These are phyloP conservation scores for Entophlyctis helioformis DNA, from an alignment of 192 early-diverging fungal species.

Conservation along the genomic window DNA sequence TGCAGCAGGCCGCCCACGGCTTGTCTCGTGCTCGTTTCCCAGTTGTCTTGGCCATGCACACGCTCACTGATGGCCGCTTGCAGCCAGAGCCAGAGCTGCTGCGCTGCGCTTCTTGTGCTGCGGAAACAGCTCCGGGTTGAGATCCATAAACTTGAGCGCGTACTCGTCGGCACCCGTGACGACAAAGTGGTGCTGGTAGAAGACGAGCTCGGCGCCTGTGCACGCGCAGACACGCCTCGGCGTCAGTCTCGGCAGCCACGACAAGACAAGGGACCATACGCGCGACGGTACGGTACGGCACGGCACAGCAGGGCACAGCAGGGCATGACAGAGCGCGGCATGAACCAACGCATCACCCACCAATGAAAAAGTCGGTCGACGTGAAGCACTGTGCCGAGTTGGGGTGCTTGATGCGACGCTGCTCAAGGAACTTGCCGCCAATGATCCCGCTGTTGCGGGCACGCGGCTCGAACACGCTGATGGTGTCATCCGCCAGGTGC, in stretches of 20 bases:
- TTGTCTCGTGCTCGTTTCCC: too few species aligned
- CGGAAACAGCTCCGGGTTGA: conserved; percentile 23
- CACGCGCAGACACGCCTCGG: too few species aligned
- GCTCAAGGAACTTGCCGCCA: conserved; percentile 54
- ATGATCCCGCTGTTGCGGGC: conserved; percentile 38
- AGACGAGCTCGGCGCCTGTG: conserved; percentile 32
- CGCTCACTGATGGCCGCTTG: too few species aligned
- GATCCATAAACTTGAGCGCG: conserved; percentile 46
- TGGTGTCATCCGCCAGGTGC: conserved; percentile 40
- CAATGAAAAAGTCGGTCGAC: conserved; percentile 41
- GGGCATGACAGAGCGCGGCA: too few species aligned
- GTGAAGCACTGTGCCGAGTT: conserved; percentile 26
- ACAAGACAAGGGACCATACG: too few species aligned
- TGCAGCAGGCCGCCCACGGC: too few species aligned
- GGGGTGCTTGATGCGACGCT: conserved; percentile 30
- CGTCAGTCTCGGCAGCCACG: too few species aligned
- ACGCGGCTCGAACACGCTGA: conserved; percentile 47
- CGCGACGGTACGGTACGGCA: too few species aligned
- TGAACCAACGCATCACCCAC: conserved; percentile 14
- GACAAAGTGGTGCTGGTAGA: conserved; percentile 38
- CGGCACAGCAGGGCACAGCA: too few species aligned
- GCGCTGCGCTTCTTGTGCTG: too few species aligned
- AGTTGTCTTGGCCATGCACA: too few species aligned
- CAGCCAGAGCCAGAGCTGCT: too few species aligned
- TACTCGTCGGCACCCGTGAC: conserved; percentile 44